Base-by-base conservation (phyloP, 768 basidiomycete genomes). In the Kwoniella dejecticola region DNA sequence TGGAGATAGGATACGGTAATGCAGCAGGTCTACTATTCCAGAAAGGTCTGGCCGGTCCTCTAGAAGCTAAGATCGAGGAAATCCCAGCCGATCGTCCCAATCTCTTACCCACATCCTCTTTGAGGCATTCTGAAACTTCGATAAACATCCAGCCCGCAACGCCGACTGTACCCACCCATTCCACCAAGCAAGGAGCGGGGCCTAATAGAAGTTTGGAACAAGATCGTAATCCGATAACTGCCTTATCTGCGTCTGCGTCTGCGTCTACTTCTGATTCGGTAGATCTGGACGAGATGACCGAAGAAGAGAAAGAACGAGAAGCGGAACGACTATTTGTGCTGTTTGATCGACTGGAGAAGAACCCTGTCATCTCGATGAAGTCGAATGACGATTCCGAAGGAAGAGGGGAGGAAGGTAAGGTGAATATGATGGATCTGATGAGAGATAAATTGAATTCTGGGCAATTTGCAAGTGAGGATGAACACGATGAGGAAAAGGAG, bases 231-330 rank as follows among this genome's bases (percentile, higher is more conserved):
- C 68, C 72, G 17, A 71, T 70, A 54, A 62, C 69, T 24, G 12
- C 45, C 40, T 33, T 88, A 90, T 75, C 89, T 91, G 75, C 91
- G 90, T 13, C 17, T 12, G 19, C 7, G 19, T 42, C 19, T 13
- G 17, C n/a, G n/a, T n/a, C n/a, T n/a, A 1, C 93, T 91, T 69
- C 5, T 17, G 33, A 33, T 13, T 33, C 19, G 12, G 82, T 80
- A 3, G 80, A 85, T 50, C 38, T 65, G 29, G 60, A 58, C 8
- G 55, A 66, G 23, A 95, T 99, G 93, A 88, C 91, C 0, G 88
- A 94, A 29, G 93, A 94, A 75, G 95, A 99, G 82, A 96, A 95
- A 78, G 91, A 96, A 74, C 81, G 80, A 10, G 96, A 99, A 80
- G 89, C 93, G 55, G 94, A 97, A 82, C 88, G 87, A 72, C 81